phyloP scores from a whole-genome alignment of 345 rosid genomes.

The Syzygium aromaticum region DNA sequence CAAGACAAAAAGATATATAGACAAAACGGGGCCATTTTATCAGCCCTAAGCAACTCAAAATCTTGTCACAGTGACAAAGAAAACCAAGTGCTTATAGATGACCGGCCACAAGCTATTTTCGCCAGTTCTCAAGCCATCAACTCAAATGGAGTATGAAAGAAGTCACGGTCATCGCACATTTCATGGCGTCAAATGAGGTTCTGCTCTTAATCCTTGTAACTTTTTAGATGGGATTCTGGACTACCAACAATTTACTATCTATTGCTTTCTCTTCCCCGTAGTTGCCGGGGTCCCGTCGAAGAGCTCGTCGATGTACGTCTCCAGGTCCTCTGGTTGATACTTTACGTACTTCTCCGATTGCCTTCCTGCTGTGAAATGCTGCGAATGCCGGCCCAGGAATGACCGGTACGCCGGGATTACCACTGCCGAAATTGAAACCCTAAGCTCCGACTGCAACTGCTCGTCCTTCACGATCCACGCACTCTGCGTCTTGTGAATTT shows the following conservation, averaged over 20 bases:
- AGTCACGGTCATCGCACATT: background rate
- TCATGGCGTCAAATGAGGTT: background rate
- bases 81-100: background rate
- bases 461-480: slow-evolving; percentile 83
- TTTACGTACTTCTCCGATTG: slow-evolving; percentile 85
- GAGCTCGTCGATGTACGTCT: slow-evolving; percentile 64
- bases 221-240: background rate
- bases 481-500: slow-evolving; percentile 82
- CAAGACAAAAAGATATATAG: background rate
- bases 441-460: slow-evolving; percentile 86
- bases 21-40: background rate
- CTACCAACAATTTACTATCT: background rate
- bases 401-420: slow-evolving; percentile 80
- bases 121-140: background rate
- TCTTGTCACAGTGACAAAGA: background rate
- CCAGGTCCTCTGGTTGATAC: slow-evolving; percentile 83
- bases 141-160: background rate
- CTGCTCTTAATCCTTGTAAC: background rate
- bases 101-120: background rate
- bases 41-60: background rate
- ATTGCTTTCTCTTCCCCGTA: slow-evolving; percentile 43
- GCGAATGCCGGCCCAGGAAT: slow-evolving; percentile 65
- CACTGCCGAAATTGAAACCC: slow-evolving; percentile 76
- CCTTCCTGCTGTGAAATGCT: slow-evolving; percentile 66
- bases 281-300: slow-evolving; percentile 60